phyloP scores from a whole-genome alignment of 805 yeast genomes.

The Yamadazyma tumulicola region DNA sequence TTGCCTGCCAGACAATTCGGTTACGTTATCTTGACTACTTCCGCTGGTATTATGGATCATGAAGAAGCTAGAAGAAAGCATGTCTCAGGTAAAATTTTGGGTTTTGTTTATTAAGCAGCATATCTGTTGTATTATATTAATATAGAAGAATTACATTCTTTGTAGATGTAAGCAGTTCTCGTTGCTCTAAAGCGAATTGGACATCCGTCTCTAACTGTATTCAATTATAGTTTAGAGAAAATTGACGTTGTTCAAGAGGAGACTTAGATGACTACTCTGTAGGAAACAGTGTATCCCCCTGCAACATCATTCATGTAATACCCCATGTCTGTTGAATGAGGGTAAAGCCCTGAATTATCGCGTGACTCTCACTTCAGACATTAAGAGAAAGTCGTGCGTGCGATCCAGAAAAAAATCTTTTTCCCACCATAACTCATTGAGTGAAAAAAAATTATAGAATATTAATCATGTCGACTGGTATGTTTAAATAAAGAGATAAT shows the following conservation, averaged over 20 bases:
- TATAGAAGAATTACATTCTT: not conserved
- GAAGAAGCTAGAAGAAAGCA: constrained; percentile 99
- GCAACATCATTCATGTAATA: too few species aligned
- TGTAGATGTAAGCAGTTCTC: too few species aligned
- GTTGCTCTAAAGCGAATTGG: not conserved
- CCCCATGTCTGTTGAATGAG: too few species aligned
- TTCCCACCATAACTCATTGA: constrained; percentile 13
- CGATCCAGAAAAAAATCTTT: too few species aligned
- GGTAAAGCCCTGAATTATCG: too few species aligned
- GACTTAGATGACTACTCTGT: too few species aligned
- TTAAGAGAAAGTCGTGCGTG: too few species aligned
- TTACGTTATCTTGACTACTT: constrained; percentile 95
- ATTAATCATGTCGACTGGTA: constrained; percentile 33
- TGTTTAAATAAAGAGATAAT: constrained; percentile 14
- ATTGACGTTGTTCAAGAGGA: too few species aligned
- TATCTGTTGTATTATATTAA: not conserved
- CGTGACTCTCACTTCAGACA: too few species aligned
- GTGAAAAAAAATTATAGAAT: constrained; percentile 13
- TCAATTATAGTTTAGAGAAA: too few species aligned
- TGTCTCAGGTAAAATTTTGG: constrained; percentile 98
- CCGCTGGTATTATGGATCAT: constrained; percentile 99
- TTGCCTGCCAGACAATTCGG: constrained; percentile 99
- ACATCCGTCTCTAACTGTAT: too few species aligned
- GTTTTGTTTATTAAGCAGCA: constrained; percentile 57
- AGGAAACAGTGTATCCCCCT: too few species aligned